Percentiles rank a stretch among this genome's conserved stretches.
phyloP scores from a whole-genome alignment of 1,284 basidiomycete genomes.

The Somion occarium region DNA sequence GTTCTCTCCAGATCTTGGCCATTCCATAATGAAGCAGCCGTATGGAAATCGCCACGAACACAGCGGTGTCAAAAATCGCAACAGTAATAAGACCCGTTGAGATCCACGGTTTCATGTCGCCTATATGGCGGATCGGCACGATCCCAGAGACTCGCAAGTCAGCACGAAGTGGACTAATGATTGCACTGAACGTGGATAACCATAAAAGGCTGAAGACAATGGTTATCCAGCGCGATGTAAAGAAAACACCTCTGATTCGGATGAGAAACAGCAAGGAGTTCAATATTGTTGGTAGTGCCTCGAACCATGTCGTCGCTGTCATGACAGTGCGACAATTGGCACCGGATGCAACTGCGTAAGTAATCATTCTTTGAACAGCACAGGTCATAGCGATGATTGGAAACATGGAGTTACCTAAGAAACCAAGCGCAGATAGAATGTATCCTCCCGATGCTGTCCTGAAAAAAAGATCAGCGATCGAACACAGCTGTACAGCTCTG shows the following conservation, averaged over 20 bases:
- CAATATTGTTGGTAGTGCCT: neutral
- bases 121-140: neutral
- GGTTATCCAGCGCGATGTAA: neutral
- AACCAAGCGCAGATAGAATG: neutral
- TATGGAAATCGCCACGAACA: constrained; percentile 1
- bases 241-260: constrained; percentile 3
- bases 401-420: no score
- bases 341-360: no score
- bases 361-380: no score
- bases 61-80: neutral
- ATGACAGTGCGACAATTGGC: neutral
- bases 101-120: neutral
- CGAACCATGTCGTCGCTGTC: neutral
- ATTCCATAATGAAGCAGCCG: neutral
- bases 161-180: no score
- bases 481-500: no score
- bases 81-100: neutral
- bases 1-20: neutral
- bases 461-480: no score
- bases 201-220: neutral
- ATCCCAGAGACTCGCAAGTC: no score
- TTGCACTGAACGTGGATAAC: no score
- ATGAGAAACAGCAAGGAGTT: constrained; percentile 7
- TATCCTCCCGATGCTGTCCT: neutral
- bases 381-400: no score